Evolutionary conservation across 768 basidiomycete species (phyloP).

Genomic region (Nidularia sp.): DNA sequence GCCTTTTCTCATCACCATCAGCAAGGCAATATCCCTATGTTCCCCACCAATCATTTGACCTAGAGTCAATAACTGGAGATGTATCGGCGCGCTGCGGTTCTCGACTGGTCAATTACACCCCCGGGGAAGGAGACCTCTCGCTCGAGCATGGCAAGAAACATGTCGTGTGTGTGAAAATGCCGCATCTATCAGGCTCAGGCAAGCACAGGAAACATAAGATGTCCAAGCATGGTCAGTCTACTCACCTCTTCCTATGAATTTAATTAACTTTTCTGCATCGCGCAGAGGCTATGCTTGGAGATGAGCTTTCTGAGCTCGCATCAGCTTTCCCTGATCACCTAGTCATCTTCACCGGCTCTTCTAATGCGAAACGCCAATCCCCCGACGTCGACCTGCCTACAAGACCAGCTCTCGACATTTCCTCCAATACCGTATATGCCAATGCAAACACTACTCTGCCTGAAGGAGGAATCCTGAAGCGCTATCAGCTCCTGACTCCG

Average conservation of each 20-base stretch:
- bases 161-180: conserved; percentile 55
- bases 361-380: conserved; percentile 37
- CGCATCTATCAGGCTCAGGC: conserved; percentile 37
- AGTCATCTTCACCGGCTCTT: conserved; percentile 61
- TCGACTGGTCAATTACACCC: conserved; percentile 34
- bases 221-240: conserved; percentile 49
- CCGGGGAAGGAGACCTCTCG: conserved; percentile 28
- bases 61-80: conserved; percentile 31
- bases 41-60: conserved; percentile 19
- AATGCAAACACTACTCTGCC: conserved; percentile 31
- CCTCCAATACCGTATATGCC: conserved; percentile 3
- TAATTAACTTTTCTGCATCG: conserved; percentile 3
- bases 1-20: conserved; percentile 46
- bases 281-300: conserved; percentile 40
- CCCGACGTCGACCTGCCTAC: conserved; percentile 9
- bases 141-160: conserved; percentile 42
- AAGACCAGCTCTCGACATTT: conserved; percentile 18
- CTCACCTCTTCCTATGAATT: not conserved
- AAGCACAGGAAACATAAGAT: conserved; percentile 43
- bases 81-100: conserved; percentile 55
- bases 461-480: conserved; percentile 60
- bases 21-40: conserved; percentile 64
- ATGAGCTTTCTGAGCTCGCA: conserved; percentile 45
- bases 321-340: conserved; percentile 55
- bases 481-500: conserved; percentile 76